Conservation (phyloP, 441 rosid species). For the Brassica balearica region DNA sequence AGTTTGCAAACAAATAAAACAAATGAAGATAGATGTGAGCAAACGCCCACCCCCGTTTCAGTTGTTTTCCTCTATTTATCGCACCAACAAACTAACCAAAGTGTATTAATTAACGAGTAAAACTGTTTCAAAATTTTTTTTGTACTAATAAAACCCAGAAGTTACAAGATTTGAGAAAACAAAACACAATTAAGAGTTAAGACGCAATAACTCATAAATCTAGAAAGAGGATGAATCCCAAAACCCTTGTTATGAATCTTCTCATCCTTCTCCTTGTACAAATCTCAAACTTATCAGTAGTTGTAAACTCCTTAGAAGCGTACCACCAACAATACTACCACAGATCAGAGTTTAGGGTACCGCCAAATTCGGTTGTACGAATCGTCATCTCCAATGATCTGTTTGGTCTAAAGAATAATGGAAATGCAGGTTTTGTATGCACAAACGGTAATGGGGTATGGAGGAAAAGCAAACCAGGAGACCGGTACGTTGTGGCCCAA, state of each 20-base stretch:
- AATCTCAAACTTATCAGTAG: constrained; percentile 31
- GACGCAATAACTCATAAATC: neutral
- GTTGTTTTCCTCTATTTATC: constrained; percentile 12
- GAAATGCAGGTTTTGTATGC: constrained; percentile 43
- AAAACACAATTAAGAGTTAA: neutral
- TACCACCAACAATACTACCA: constrained; percentile 9
- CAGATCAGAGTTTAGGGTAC: constrained; percentile 13
- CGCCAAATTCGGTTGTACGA: constrained; percentile 26
- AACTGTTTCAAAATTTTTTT: neutral
- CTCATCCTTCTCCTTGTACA: constrained; percentile 29
- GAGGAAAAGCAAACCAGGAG: constrained; percentile 40
- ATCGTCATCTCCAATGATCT: constrained; percentile 37
- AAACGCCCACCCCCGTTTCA: neutral
- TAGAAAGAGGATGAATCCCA: constrained; percentile 18
- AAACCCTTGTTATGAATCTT: constrained; percentile 4
- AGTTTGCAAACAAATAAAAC: neutral
- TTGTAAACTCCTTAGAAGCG: constrained; percentile 31
- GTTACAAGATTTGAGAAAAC: constrained; percentile 1
- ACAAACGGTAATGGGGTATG: constrained; percentile 26
- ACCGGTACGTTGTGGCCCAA: constrained; percentile 12
- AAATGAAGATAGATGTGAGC: neutral
- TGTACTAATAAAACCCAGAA: constrained; percentile 8
- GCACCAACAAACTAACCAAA: constrained; percentile 27
- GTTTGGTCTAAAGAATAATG: constrained; percentile 21
- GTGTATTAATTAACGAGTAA: constrained; percentile 13